phyloP scores from a whole-genome alignment of 78 protist genomes.

The Dictyostelium capitatum region DNA sequence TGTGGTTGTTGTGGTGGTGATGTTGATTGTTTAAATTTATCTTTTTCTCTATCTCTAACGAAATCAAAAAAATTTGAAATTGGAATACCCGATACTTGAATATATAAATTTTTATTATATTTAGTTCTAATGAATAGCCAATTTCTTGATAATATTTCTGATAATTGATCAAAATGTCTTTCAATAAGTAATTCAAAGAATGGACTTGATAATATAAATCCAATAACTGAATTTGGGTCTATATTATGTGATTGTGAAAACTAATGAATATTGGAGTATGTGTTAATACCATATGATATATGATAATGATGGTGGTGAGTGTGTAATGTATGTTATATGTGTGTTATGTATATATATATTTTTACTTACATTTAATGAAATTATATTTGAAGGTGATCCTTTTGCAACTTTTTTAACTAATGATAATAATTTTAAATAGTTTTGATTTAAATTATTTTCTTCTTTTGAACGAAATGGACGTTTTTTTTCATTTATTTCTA shows the following conservation, averaged over 20 bases:
- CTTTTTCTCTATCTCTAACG: neutral
- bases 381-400: neutral
- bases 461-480: neutral
- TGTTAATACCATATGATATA: no score
- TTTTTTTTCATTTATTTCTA: neutral
- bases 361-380: no score
- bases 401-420: neutral
- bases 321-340: no score
- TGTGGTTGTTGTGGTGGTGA: neutral
- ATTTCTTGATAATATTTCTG: neutral
- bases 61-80: neutral
- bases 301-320: no score
- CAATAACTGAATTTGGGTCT: neutral
- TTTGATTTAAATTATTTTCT: neutral
- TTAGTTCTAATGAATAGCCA: neutral
- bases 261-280: no score
- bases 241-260: no score
- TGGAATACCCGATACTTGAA: constrained; percentile 21
- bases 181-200: neutral
- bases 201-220: constrained; percentile 4
- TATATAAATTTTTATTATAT: neutral
- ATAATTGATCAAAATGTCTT: neutral
- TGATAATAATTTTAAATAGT: neutral
- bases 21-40: no score
- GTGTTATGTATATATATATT: no score